These are phyloP conservation scores for Penicillium rolfsii DNA, from an alignment of 2,329 filamentous ascomycete genomes.

Conservation along the genomic window DNA sequence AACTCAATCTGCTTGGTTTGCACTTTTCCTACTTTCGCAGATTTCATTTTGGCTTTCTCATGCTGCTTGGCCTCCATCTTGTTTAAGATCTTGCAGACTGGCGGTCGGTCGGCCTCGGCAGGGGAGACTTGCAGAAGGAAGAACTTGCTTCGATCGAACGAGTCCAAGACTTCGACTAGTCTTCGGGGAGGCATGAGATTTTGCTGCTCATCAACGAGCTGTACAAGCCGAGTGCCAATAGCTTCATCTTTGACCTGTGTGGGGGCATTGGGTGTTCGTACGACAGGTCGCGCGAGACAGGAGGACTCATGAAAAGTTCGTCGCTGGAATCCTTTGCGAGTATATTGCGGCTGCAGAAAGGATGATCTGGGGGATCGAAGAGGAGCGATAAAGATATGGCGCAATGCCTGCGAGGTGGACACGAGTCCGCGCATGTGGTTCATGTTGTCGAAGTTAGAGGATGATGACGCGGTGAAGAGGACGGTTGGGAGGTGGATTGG, in stretches of 20 bases:
- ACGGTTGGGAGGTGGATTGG: not conserved
- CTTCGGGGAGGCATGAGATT: conserved; percentile 35
- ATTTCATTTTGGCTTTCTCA: conserved; percentile 34
- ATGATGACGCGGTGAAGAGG: not conserved
- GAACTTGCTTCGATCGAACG: conserved; percentile 54
- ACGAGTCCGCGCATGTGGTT: conserved; percentile 39
- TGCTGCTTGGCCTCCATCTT: conserved; percentile 39
- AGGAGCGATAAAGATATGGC: conserved; percentile 35
- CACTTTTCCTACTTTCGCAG: conserved; percentile 46
- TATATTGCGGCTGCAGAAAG: conserved; percentile 15
- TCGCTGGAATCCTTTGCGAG: conserved; percentile 18
- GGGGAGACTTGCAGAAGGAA: conserved; percentile 56
- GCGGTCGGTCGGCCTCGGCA: conserved; percentile 41
- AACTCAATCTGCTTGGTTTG: conserved; percentile 77
- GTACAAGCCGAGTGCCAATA: conserved; percentile 38
- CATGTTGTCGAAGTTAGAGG: conserved; percentile 25
- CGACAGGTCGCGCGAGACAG: conserved; percentile 14
- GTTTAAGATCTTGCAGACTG: conserved; percentile 72
- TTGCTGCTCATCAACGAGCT: conserved; percentile 41
- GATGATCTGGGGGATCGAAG: conserved; percentile 19
- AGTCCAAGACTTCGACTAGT: conserved; percentile 42
- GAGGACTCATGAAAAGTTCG: conserved; percentile 24
- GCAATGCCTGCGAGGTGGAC: conserved; percentile 38
- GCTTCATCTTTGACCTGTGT: conserved; percentile 38
- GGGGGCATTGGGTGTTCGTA: conserved; percentile 14